Base-by-base conservation (phyloP, 73 alveolate species). In the Tetrahymena thermophila region DNA sequence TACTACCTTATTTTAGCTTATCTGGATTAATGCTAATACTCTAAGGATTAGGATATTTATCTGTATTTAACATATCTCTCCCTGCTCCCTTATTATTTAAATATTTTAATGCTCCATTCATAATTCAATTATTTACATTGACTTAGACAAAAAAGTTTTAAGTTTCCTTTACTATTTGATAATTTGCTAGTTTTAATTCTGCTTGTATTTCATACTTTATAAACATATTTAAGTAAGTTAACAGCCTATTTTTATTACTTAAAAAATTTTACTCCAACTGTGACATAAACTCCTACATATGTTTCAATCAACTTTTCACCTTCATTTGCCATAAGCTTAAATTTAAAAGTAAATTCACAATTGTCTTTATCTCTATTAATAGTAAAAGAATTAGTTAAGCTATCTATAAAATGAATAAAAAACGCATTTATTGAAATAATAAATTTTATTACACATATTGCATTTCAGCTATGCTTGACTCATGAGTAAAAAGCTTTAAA, bases 161-260 rank as follows among this genome's bases (percentile, higher is more conserved):
- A 25, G 93, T 10, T 38, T 94, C 56, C 37, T 56, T 43, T 28
- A 94, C 93, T 25, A 43, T 15, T 21, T 42, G 16, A 43, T 94
- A 94, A 85, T 94, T 94, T 17, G 34, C 44, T 43, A 94, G 38
- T 38, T 38, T 85, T 94, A 94, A 94, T 38, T 94, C 96, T 37
- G 93, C 93, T 85, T 94, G 93, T 16, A 94, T 40, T 94, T 94
- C 96, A 85, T 94, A 94, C 31, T 94, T 85, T 2, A 84, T 5
- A 85, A 38, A 85, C 34, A 31, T 85, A 25, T 5, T 31, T 71
- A n/a, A 71, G 42, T 23, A 9, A 71, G 31, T 1, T 0, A 31
- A 71, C 3, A 28, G 8, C 23, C 17, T 40, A 40, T 40, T 40
- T 40, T 4, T 6, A 23, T 25, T n/a, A 56, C 7, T 56, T 9